phyloP scores from a whole-genome alignment of 2,329 filamentous ascomycete genomes.

The Madurella mycetomatis region DNA sequence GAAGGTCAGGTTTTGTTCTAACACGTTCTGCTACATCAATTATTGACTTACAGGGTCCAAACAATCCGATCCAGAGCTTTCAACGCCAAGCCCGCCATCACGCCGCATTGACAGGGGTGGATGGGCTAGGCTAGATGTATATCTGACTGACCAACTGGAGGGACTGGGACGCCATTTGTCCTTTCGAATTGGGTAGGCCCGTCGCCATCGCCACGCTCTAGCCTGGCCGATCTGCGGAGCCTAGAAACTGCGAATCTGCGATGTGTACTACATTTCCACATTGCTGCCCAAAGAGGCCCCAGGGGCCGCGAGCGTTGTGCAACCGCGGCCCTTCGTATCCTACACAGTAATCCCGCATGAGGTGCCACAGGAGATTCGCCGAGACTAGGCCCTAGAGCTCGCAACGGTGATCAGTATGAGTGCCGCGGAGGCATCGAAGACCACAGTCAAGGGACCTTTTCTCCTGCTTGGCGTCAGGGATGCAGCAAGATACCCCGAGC shows the following conservation, averaged over 20 bases:
- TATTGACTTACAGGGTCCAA: no score
- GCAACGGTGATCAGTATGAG: neutral
- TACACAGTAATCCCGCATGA: no score
- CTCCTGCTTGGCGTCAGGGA: constrained; percentile 12
- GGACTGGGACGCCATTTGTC: constrained; percentile 13
- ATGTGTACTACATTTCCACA: no score
- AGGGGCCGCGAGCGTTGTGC: no score
- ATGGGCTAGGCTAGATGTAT: constrained; percentile 1
- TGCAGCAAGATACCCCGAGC: constrained; percentile 10
- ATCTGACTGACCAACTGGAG: neutral
- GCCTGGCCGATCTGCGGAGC: constrained; percentile 17
- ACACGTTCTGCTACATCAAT: neutral
- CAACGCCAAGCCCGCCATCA: constrained; percentile 12
- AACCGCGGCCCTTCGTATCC: neutral
- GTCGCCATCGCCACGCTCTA: constrained; percentile 14
- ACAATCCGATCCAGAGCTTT: neutral
- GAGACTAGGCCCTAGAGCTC: neutral
- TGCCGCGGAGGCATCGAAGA: neutral
- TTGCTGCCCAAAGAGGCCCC: no score
- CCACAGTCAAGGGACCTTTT: neutral
- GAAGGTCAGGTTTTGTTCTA: neutral
- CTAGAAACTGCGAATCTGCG: constrained; percentile 11
- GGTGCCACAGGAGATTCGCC: no score
- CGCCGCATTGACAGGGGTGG: constrained; percentile 18
- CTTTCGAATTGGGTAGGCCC: neutral